Conservation (phyloP, 306 rosid genomes). For the Ormosia semicastrata region DNA sequence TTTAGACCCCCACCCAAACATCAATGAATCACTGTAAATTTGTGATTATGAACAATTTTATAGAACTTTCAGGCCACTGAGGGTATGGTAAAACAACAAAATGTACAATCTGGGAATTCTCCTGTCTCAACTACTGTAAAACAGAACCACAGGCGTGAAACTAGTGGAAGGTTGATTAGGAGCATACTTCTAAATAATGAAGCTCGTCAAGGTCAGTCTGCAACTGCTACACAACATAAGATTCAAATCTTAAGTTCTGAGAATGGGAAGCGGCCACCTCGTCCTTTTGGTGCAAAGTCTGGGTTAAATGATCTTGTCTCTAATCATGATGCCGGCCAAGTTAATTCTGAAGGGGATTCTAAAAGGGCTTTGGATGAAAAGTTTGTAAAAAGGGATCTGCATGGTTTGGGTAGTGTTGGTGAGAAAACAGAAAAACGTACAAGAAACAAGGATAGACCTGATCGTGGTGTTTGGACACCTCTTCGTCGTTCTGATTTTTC, state of each 20-base stretch:
- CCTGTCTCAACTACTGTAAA: slow-evolving; percentile 52
- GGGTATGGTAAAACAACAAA: slow-evolving; percentile 46
- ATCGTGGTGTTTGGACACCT: slow-evolving; percentile 98
- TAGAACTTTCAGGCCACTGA: slow-evolving; percentile 47
- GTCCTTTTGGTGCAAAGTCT: slow-evolving; percentile 43
- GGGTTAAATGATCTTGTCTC: slow-evolving; percentile 53
- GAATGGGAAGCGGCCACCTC: slow-evolving; percentile 60
- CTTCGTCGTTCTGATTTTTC: slow-evolving; percentile 77
- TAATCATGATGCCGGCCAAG: slow-evolving; percentile 45
- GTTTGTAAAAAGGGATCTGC: slow-evolving; percentile 53
- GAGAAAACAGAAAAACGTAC: slow-evolving; percentile 85
- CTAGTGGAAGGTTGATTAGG: slow-evolving; percentile 73
- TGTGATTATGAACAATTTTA: slow-evolving; percentile 9
- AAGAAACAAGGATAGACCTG: slow-evolving; percentile 95
- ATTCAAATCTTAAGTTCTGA: slow-evolving; percentile 63
- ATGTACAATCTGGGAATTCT: slow-evolving; percentile 47
- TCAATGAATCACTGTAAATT: neutral
- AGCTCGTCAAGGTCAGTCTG: slow-evolving; percentile 56
- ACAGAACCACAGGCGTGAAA: slow-evolving; percentile 75
- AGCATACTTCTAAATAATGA: slow-evolving; percentile 75
- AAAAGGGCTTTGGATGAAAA: slow-evolving; percentile 57
- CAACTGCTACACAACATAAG: slow-evolving; percentile 57
- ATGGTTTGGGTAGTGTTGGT: slow-evolving; percentile 44
- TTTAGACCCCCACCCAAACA: neutral
- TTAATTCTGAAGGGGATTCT: slow-evolving; percentile 60